Evolutionary conservation across 148 eudicot genomes (phyloP).

Genomic region (Mesembryanthemum crystallinum): DNA sequence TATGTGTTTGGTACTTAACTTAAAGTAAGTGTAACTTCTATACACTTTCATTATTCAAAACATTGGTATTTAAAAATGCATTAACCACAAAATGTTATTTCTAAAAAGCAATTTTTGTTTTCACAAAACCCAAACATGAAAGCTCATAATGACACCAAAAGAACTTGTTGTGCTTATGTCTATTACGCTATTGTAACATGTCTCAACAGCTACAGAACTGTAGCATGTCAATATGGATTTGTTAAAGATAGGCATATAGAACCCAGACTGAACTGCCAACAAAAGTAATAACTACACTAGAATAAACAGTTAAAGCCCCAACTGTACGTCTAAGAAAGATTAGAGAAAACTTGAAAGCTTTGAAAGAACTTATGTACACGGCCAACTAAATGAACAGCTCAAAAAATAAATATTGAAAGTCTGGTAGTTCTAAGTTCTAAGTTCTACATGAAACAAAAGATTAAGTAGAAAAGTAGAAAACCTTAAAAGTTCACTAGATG

Average conservation of each 20-base stretch:
- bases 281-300: not conserved
- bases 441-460: conserved; percentile 17
- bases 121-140: not conserved
- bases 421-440: conserved; percentile 19
- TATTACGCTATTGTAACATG: not conserved
- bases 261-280: not conserved
- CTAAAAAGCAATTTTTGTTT: not conserved
- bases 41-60: not conserved
- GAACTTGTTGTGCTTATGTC: not conserved
- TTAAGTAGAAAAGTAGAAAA: conserved; percentile 19
- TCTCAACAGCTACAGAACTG: not conserved
- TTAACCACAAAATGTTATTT: not conserved
- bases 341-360: not conserved
- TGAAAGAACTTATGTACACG: not conserved
- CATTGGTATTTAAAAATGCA: not conserved
- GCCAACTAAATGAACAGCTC: conserved; percentile 12
- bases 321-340: not conserved
- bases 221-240: not conserved
- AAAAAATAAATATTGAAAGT: not conserved
- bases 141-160: not conserved
- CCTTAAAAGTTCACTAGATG: conserved; percentile 29
- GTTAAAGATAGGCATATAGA: not conserved
- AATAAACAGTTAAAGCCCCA: not conserved
- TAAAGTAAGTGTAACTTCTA: not conserved
- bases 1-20: not conserved